Conservation (phyloP, 108 stramenopile species). For the Nitzschia sp. region DNA sequence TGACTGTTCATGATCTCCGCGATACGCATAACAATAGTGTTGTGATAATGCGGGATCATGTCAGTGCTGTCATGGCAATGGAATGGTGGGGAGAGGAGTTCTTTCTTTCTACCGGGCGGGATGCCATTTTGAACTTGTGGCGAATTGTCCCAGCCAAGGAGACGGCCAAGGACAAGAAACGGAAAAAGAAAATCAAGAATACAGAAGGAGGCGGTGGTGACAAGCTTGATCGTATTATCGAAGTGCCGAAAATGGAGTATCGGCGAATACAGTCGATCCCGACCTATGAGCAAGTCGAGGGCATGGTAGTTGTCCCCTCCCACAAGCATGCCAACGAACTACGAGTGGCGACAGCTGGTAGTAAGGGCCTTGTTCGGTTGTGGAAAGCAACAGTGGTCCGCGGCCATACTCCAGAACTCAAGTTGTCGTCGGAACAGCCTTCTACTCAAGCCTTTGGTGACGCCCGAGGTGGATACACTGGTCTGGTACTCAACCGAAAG, state of each 20-base stretch:
- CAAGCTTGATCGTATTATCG: background rate
- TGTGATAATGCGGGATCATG: slow-evolving; percentile 80
- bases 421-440: slow-evolving; percentile 47
- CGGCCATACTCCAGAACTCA: slow-evolving; percentile 50
- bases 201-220: background rate
- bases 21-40: slow-evolving; percentile 42
- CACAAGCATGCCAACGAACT: slow-evolving; percentile 40
- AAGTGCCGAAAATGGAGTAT: slow-evolving; percentile 30
- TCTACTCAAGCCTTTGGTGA: slow-evolving; percentile 69
- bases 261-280: slow-evolving; percentile 76
- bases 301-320: slow-evolving; percentile 61
- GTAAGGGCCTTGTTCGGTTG: slow-evolving; percentile 67
- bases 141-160: slow-evolving; percentile 62
- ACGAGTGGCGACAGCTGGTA: slow-evolving; percentile 73
- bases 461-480: slow-evolving; percentile 73
- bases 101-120: slow-evolving; percentile 76
- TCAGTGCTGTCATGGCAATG: slow-evolving; percentile 86
- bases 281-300: slow-evolving; percentile 83
- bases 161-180: slow-evolving; percentile 47
- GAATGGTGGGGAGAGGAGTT: slow-evolving; percentile 62
- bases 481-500: slow-evolving; percentile 27
- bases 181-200: slow-evolving; percentile 13
- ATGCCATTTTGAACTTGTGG: slow-evolving; percentile 88
- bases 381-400: slow-evolving; percentile 57
- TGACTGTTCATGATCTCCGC: slow-evolving; percentile 77